phyloP scores from a whole-genome alignment of 805 yeast species.

The Teunomyces barrocoloradensis region DNA sequence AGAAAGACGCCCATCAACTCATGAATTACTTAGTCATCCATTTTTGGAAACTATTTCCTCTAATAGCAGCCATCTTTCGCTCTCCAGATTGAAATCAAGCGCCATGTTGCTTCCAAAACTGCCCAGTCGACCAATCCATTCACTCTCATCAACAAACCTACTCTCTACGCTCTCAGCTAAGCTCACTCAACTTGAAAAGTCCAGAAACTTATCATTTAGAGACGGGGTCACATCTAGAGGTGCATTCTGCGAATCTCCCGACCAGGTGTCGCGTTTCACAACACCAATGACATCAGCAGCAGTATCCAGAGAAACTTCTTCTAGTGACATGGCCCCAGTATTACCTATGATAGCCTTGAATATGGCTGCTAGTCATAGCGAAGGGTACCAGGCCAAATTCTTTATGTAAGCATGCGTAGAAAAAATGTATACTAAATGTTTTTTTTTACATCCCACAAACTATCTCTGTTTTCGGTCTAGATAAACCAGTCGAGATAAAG shows the following conservation, averaged over 20 bases:
- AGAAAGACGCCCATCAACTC: slow-evolving; percentile 44
- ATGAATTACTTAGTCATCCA: slow-evolving; percentile 45
- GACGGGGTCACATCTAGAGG: slow-evolving; percentile 20
- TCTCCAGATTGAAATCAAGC: slow-evolving; percentile 7
- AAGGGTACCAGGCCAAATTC: slow-evolving; percentile 2
- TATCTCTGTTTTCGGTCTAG: neutral
- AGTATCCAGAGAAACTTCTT: slow-evolving; percentile 9
- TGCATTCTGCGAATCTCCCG: slow-evolving; percentile 27
- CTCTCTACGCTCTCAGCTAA: slow-evolving; percentile 11
- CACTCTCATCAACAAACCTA: slow-evolving; percentile 5
- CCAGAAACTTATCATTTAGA: slow-evolving; percentile 10
- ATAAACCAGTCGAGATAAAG: neutral
- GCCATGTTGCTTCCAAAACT: neutral
- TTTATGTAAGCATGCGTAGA: neutral
- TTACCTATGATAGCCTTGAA: neutral
- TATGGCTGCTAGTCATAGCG: slow-evolving; percentile 1
- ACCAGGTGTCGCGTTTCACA: slow-evolving; percentile 22
- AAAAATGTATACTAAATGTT: neutral
- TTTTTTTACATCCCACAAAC: neutral
- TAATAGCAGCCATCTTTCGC: slow-evolving; percentile 1
- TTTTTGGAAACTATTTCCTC: slow-evolving; percentile 15
- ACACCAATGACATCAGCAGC: slow-evolving; percentile 17
- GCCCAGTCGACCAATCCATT: neutral
- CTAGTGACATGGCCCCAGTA: neutral
- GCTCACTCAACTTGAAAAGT: slow-evolving; percentile 13